These are phyloP conservation scores for Colletotrichum chlorophyti DNA, from an alignment of 2,329 filamentous ascomycete species.

Conservation along the genomic window DNA sequence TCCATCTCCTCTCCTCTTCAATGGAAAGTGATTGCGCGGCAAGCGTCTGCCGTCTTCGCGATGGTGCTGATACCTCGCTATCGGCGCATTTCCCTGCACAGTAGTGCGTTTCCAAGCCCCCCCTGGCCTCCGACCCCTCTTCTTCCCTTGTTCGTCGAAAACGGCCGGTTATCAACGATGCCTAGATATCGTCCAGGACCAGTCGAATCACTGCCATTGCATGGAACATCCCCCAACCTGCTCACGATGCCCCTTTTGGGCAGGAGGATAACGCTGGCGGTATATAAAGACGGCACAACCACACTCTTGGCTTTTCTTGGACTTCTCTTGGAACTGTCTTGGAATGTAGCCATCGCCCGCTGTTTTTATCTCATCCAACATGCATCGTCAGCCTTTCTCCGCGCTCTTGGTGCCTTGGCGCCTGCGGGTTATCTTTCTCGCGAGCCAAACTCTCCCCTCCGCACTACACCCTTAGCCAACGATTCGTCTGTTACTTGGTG, in stretches of 20 bases:
- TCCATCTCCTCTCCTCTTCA: background rate
- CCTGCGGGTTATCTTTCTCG: constrained; percentile 10
- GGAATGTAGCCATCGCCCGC: background rate
- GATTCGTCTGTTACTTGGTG: background rate
- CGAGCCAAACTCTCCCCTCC: background rate
- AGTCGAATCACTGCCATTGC: constrained; percentile 16
- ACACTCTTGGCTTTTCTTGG: constrained; percentile 27
- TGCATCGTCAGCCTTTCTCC: constrained; percentile 4
- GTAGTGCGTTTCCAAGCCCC: constrained; percentile 13
- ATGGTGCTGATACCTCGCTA: background rate
- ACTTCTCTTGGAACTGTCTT: constrained; percentile 23
- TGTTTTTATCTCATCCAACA: background rate
- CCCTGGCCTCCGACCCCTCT: background rate
- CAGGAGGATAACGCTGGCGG: constrained; percentile 19
- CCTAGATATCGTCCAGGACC: constrained; percentile 2
- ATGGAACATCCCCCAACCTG: background rate
- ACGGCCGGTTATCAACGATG: constrained; percentile 7
- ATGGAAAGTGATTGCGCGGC: background rate
- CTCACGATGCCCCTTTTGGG: constrained; percentile 8
- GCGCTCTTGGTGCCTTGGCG: constrained; percentile 7
- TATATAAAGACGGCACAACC: constrained; percentile 21
- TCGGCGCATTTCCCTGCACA: background rate
- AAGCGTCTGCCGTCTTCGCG: background rate
- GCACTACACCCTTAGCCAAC: background rate
- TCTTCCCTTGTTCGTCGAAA: background rate